Evolutionary conservation across 1,284 basidiomycete species (phyloP), one percentile per base, ranked within the genome.

Genomic region (Testicularia cyperi): DNA sequence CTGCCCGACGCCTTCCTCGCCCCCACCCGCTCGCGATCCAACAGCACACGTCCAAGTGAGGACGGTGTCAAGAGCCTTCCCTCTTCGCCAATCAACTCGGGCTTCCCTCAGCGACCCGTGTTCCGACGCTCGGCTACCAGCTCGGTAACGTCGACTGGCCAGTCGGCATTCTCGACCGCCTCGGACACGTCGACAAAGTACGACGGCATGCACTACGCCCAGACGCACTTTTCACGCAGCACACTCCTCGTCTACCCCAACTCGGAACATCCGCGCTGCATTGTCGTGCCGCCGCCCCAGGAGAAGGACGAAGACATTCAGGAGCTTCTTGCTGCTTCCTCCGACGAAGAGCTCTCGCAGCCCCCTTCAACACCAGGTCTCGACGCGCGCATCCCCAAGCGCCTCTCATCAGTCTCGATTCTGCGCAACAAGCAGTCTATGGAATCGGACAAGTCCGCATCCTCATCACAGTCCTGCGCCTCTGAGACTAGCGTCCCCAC

Each of bases 171-270:
- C n/a, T 32, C 30, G 13, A 9, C 30, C 8, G 9, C 30, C 10
- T 18, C 9, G 9, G 30, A 32, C 10, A 46, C 47, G 14, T 32
- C 38, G 27, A 37, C 41, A 9, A 23, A 45, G 0, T 60, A 47
- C n/a, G 56, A 53, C 48, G 48, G 44, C 15, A 32, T 60, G 16
- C 56, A 60, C 41, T 60, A 60, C 27, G 38, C 56, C 5, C 49
- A 60, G 26, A 60, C 56, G 8, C 49, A 60, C 31, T 60, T 60
- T 21, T 52, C 48, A 5, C 19, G 56, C 3, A 53, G 48, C 30
- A 60, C 56, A 2, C 25, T 60, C 22, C 56, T 60, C 1, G 49
- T 60, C 23, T 53, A 60, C 27, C 27, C 48, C 6, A 38, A 32
- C 25, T 42, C 43, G 5, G 43, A 57, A 27, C 25, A 27, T n/a